phyloP scores from a whole-genome alignment of 495 filamentous ascomycete genomes.

The Thermothielavioides terrestris region DNA sequence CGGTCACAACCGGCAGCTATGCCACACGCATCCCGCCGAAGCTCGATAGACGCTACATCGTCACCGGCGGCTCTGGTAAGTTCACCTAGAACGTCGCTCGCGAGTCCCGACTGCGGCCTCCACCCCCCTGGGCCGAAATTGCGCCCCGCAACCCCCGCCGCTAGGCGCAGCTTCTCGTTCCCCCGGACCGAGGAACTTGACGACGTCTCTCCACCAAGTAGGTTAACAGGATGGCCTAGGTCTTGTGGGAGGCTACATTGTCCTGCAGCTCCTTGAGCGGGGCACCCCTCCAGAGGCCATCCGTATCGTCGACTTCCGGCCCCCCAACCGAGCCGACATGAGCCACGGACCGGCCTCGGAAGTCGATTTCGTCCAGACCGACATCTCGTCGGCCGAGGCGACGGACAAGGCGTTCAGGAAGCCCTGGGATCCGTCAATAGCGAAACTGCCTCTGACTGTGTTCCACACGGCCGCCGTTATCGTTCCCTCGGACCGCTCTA shows the following conservation, averaged over 20 bases:
- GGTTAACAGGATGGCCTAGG: slow-evolving; percentile 20
- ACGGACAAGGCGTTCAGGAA: slow-evolving; percentile 29
- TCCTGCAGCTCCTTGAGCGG: slow-evolving; percentile 36
- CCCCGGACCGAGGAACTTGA: too few species aligned
- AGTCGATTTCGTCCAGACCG: slow-evolving; percentile 34
- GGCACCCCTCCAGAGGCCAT: slow-evolving; percentile 32
- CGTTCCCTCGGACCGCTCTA: slow-evolving; percentile 35
- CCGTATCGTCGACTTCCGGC: slow-evolving; percentile 35
- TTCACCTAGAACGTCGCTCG: slow-evolving; percentile 2
- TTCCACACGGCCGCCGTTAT: slow-evolving; percentile 41
- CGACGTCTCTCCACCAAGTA: too few species aligned
- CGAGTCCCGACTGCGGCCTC: too few species aligned
- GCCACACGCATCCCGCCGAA: slow-evolving; percentile 43
- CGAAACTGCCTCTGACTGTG: slow-evolving; percentile 32
- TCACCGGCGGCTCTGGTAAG: slow-evolving; percentile 51
- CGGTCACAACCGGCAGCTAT: slow-evolving; percentile 35
- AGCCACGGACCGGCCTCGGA: slow-evolving; percentile 15
- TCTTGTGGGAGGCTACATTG: slow-evolving; percentile 37
- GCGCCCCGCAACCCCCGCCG: too few species aligned
- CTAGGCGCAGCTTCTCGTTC: too few species aligned
- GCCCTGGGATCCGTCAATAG: slow-evolving; percentile 27
- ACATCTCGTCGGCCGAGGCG: slow-evolving; percentile 32
- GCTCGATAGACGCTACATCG: slow-evolving; percentile 46
- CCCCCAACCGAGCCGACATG: slow-evolving; percentile 32
- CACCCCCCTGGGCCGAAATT: too few species aligned